Conservation (phyloP, 352 stramenopile species). For the Elongisporangium undulatum region DNA sequence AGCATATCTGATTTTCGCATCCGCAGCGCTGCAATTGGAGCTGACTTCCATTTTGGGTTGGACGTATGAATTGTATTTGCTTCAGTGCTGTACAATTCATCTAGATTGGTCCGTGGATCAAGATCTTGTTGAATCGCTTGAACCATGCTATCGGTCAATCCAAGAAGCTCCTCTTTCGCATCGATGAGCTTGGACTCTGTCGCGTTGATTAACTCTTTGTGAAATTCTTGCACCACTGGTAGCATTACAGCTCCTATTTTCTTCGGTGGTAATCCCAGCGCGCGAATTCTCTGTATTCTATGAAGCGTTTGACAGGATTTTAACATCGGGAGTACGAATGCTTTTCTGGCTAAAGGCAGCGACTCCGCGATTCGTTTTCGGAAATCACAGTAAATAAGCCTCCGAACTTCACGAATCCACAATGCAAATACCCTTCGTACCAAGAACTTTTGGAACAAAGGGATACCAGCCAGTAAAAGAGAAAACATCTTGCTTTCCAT, state of each 20-base stretch:
- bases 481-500: constrained; percentile 77
- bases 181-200: constrained; percentile 64
- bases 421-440: constrained; percentile 49
- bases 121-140: constrained; percentile 31
- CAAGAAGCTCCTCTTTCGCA: constrained; percentile 50
- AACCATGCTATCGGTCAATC: constrained; percentile 48
- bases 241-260: constrained; percentile 23
- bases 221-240: constrained; percentile 34
- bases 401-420: constrained; percentile 31
- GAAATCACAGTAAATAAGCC: constrained; percentile 38
- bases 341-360: constrained; percentile 30
- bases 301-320: constrained; percentile 27
- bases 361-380: constrained; percentile 21
- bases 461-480: constrained; percentile 57
- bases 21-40: constrained; percentile 42
- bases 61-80: constrained; percentile 31
- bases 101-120: constrained; percentile 35
- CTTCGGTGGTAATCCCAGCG: constrained; percentile 30
- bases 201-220: constrained; percentile 27
- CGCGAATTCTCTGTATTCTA: constrained; percentile 35
- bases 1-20: constrained; percentile 24
- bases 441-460: constrained; percentile 73
- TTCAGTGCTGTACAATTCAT: constrained; percentile 46
- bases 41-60: constrained; percentile 61
- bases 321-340: constrained; percentile 38